Evolutionary conservation across 208 protist genomes (phyloP), one percentile per base, ranked within the genome.

Genomic region (Vickermania ingenoplastis): DNA sequence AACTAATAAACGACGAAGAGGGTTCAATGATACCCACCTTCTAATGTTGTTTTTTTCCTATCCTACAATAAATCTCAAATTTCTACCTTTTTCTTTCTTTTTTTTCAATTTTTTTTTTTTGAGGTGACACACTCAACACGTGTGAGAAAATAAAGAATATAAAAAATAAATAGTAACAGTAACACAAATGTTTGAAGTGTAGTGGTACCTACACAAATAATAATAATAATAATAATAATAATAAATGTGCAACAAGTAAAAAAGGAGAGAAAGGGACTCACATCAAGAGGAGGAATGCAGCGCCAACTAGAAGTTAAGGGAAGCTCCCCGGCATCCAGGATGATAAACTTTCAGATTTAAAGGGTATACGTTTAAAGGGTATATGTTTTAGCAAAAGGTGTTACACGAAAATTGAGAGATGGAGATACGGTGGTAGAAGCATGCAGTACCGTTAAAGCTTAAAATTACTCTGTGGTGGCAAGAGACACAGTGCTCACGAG

Each of bases 121-220:
- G 36, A 48, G 7, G 17, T 48, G 36, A 17, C 17, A 7, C 11
- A 7, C 7, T n/a, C 36, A 48, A 7, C 36, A 48, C 7, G 36
- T 48, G 36, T 17, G 36, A n/a, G 36, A 53, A 57, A 61, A 0
- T 14, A 14, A 11, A 69, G 27, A 65, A 50, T 56, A 27, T 41
- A 0, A 51, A 57, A 48, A 57, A 24, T 13, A 27, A 26, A 53
- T 17, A 24, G 57, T 14, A 63, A n/a, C 5, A 53, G 56, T 7
- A n/a, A 17, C 36, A 48, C 7, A 7, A 48, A 48, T 48, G 36
- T 48, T 48, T 48, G 36, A 49, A n/a, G 31, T 57, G 14, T 51
- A 60, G 1, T 55, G 41, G 51, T 60, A 69, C 57, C 28, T 56
- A 51, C n/a, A 13, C 25, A 27, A 55, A 30, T 1, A 68, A 30